Evolutionary conservation across 352 stramenopile genomes (phyloP), one percentile per base, ranked within the genome.

Genomic region (Globisporangium polare): DNA sequence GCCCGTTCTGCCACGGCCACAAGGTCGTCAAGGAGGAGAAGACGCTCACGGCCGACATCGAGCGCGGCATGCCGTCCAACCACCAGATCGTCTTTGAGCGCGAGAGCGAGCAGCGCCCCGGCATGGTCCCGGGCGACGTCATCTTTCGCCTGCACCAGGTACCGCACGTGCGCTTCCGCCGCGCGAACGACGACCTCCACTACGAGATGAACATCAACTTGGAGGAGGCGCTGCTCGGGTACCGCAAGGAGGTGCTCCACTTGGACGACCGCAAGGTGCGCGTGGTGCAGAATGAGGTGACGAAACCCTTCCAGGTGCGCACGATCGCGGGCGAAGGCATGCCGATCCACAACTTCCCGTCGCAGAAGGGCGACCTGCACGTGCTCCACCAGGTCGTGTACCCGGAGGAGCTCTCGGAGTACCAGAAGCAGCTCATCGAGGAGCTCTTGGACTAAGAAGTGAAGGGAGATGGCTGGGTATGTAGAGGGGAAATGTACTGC

Each of bases 351-450:
- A 92, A 91, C 66, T 89, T 78, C 52, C 83, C 83, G 26, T 93
- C 83, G 6, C 78, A 95, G 65, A 95, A 84, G 66, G 97, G 96
- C 50, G 86, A 98, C 67, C 80, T 99, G 24, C 96, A 95, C 69
- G 82, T 99, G 46, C 96, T 95, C 42, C 97, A 98, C 80, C 83
- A 98, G 59, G 94, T 99, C 27, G 75, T 89, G 53, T 99, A 99
- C 67, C 97, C 96, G 3, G 81, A 79, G 58, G 78, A 86, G 57
- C 80, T 99, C 29, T 88, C 88, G 4, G 58, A 74, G 0, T 68
- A 89, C 49, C 95, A 99, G 73, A 98, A 97, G 73, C 62, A 83
- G 29, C 69, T 92, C 29, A 74, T 92, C 29, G 75, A 83, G n/a
- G 47, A 71, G 53, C 58, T 90, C 8, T 64, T 90, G 50, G 72